Conservation (phyloP, 2,329 filamentous ascomycete species). For the Ceratocystis harringtonii region DNA sequence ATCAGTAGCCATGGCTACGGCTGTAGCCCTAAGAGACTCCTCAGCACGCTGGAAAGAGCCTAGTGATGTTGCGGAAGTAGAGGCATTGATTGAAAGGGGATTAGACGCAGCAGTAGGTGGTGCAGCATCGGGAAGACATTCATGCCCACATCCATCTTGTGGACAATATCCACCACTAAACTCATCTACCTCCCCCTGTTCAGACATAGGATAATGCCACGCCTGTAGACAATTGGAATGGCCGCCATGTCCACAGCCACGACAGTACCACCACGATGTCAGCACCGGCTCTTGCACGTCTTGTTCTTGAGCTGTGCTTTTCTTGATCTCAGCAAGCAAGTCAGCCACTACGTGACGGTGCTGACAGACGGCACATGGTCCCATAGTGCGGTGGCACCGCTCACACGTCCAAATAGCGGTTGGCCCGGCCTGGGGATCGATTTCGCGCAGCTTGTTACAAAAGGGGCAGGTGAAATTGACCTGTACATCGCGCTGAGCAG, state of each 20-base stretch:
- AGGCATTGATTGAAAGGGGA: constrained; percentile 3
- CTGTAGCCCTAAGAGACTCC: not conserved
- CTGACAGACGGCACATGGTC: constrained; percentile 43
- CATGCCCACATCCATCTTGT: constrained; percentile 49
- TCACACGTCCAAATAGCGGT: constrained; percentile 43
- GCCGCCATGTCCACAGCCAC: constrained; percentile 46
- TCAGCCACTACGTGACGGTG: constrained; percentile 34
- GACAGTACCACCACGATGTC: constrained; percentile 47
- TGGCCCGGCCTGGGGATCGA: constrained; percentile 29
- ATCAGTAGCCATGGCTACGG: not conserved
- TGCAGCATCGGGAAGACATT: constrained; percentile 38
- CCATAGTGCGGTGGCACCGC: constrained; percentile 38
- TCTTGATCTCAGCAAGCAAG: constrained; percentile 23
- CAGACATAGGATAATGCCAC: constrained; percentile 33
- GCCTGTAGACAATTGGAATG: constrained; percentile 44
- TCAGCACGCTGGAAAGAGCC: constrained; percentile 12
- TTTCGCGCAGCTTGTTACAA: constrained; percentile 42
- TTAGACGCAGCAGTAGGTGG: not conserved
- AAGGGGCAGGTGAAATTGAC: constrained; percentile 39
- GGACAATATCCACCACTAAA: constrained; percentile 45
- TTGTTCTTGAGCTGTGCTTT: not conserved
- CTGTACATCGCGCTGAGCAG: constrained; percentile 40
- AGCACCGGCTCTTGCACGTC: constrained; percentile 23
- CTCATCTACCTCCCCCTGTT: constrained; percentile 18
- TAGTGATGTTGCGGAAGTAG: constrained; percentile 18